These are phyloP conservation scores for Cladobotryum mycophilum DNA, from an alignment of 2,329 filamentous ascomycete species.

Conservation along the genomic window DNA sequence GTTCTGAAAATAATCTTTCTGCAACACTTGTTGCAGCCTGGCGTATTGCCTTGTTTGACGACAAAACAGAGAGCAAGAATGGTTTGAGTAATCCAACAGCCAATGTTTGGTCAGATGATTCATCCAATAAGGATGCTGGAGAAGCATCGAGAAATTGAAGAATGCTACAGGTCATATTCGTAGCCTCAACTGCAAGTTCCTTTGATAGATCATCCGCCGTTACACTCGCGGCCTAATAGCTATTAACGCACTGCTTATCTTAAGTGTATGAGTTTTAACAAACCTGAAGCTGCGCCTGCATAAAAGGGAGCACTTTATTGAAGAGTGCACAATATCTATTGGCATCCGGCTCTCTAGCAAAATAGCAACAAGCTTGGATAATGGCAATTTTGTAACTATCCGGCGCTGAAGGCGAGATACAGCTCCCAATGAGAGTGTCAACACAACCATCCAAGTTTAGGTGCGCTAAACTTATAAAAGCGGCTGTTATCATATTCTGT, in stretches of 20 bases:
- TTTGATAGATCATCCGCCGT: slow-evolving; percentile 2
- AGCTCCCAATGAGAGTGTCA: slow-evolving; percentile 50
- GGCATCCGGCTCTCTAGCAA: slow-evolving; percentile 47
- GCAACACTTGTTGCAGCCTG: slow-evolving; percentile 42
- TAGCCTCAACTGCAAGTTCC: slow-evolving; percentile 2
- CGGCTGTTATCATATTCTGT: slow-evolving; percentile 58
- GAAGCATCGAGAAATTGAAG: slow-evolving; percentile 52
- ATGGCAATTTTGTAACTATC: slow-evolving; percentile 56
- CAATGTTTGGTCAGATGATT: slow-evolving; percentile 20
- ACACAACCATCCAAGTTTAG: slow-evolving; percentile 54
- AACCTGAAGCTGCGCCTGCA: slow-evolving; percentile 53
- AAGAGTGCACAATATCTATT: slow-evolving; percentile 51
- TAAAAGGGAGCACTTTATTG: slow-evolving; percentile 47
- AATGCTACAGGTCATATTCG: slow-evolving; percentile 34
- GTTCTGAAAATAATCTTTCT: slow-evolving; percentile 37
- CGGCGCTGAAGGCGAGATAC: slow-evolving; percentile 51
- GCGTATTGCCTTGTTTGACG: slow-evolving; percentile 43
- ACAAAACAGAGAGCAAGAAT: slow-evolving; percentile 49
- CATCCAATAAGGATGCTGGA: slow-evolving; percentile 29
- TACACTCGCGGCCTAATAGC: slow-evolving; percentile 1
- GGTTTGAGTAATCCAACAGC: slow-evolving; percentile 38
- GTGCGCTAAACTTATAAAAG: slow-evolving; percentile 59
- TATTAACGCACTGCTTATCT: slow-evolving; percentile 11
- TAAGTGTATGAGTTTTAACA: slow-evolving; percentile 10
- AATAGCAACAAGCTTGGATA: slow-evolving; percentile 57